A percentile compares a stretch with the other conserved stretches of the same genome.
Evolutionary conservation across 1,284 basidiomycete species (phyloP).

Genomic region (Trametes sp.): DNA sequence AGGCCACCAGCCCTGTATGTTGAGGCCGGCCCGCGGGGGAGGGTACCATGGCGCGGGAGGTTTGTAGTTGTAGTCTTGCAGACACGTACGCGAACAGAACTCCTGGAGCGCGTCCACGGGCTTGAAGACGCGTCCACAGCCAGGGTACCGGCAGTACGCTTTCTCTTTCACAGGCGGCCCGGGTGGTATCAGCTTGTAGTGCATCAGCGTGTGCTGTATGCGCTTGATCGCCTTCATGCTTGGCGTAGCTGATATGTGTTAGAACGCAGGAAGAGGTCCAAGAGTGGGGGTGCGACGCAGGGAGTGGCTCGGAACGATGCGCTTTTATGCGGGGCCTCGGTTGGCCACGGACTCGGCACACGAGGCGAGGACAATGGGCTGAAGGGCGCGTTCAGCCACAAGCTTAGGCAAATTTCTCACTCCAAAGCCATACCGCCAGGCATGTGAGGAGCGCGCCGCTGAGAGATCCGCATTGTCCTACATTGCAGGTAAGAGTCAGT

Average conservation of each 20-base stretch:
- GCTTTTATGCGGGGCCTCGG: not conserved
- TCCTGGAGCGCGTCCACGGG: conserved; percentile 5
- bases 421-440: too few species aligned
- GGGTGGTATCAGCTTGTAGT: not conserved
- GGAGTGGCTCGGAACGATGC: not conserved
- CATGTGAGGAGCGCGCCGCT: too few species aligned
- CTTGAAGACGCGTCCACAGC: conserved; percentile 6
- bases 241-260: not conserved
- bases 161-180: not conserved
- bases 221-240: not conserved
- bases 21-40: not conserved
- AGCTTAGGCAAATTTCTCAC: not conserved
- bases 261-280: not conserved
- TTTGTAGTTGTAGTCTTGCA: conserved; percentile 15
- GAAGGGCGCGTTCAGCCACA: not conserved
- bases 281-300: not conserved
- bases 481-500: not conserved
- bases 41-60: conserved; percentile 6
- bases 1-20: not conserved
- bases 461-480: not conserved
- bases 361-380: not conserved
- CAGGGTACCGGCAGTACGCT: conserved; percentile 2
- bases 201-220: not conserved
- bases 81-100: conserved; percentile 13
- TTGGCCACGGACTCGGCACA: not conserved